Base-by-base conservation (phyloP, 2,329 filamentous ascomycete genomes). In the Diaporthe helianthi region DNA sequence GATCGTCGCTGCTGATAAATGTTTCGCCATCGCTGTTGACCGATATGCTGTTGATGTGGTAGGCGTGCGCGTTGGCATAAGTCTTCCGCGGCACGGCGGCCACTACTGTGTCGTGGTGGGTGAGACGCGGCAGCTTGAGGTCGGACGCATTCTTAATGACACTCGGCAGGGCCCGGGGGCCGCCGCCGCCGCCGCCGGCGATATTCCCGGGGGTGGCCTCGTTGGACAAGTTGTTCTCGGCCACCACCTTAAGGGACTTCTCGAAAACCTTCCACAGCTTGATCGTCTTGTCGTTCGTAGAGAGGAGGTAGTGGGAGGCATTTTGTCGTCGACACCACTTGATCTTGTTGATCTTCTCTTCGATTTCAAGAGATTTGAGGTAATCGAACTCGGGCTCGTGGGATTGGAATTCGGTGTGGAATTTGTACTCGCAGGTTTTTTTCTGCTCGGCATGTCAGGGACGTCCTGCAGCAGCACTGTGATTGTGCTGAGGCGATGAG, bases 281-380 rank as follows among this genome's bases (percentile, higher is more conserved):
- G 87, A 99, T 99, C 51, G 96, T 99, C 86, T 99, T 99, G 86
- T 99, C 96, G 80, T 99, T 99, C 76, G 96, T 99, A 52, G 96
- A 98, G 69, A 99, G 89, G 65, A 99, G 89, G 81, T 97, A 99
- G 84, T 99, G 96, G 68, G 96, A 98, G 72, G 95, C 93, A 86
- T 99, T 99, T 83, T 98, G 95, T 82, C 96, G 91, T 79, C 92
- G 91, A 82, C 96, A 99, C 96, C 96, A 99, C 83, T 98, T 99
- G 84, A 99, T 99, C 87, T 99, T 99, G 88, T 99, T 99, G 87
- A 99, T 99, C 85, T 99, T 99, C 83, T 99, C 96, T 87, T 99
- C 96, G 78, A 99, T 99, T 83, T 99, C 96, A 76, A 99, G 88
- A 41, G 96, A 99, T 83, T 99, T 99, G 74, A 99, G 89, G 81